Base-by-base conservation (phyloP, 768 basidiomycete species). In the Astraeus odoratus region DNA sequence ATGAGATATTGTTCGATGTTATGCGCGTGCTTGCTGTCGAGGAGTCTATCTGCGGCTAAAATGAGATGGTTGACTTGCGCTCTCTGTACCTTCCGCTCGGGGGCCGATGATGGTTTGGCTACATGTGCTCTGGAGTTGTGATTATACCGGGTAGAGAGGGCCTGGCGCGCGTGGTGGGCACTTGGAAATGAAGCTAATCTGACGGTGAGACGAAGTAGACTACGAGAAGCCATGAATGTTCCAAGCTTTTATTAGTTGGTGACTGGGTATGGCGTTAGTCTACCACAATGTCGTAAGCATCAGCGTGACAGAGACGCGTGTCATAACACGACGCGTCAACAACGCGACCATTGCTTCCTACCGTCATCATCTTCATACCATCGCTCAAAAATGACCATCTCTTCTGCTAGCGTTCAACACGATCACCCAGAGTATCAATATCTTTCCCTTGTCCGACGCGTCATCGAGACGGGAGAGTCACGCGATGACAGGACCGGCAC, bases 401-500 rank as follows among this genome's bases (percentile, higher is more conserved):
- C n/a, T 9, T 18, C 16, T 18, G n/a, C n/a, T 33, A 36, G 16
- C 18, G n/a, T n/a, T n/a, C 18, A 20, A 18, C n/a, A n/a, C 30
- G 31, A 26, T 8, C 87, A 90, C 66, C 92, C 96, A 55, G 95
- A 99, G 64, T 57, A 78, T 35, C 94, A 97, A 63, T 98, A 99
- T 61, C 80, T 96, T 33, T 63, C 76, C 46, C 81, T 99, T 55
- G 87, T 97, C 46, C 67, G 76, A 45, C 74, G 73, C 50, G 84
- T 94, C 50, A 73, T 97, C 33, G 72, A 78, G 31, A 72, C 73
- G 0, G 95, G 95, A 9, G 89, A 89, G 46, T 51, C 66, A 8
- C 82, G 95, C 25, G 79, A 86, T 44, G 95, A 99, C 59, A 81
- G 95, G 39, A 99, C 95, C 0, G 95, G 95, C 15, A 97, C 95